Evolutionary conservation across 2,329 filamentous ascomycete genomes (phyloP).

Genomic region (Colletotrichum lini): DNA sequence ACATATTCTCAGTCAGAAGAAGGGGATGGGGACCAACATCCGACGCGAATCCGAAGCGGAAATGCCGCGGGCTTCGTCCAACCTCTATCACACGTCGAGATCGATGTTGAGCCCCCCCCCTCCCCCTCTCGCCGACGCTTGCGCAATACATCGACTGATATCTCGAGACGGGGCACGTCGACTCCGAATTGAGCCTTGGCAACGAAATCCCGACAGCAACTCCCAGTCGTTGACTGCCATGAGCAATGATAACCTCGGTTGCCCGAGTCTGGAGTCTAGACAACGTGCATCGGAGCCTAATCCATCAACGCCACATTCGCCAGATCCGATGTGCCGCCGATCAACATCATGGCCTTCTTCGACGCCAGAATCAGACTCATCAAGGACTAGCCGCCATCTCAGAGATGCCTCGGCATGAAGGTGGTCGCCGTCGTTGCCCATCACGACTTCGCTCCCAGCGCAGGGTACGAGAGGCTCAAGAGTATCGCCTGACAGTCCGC

Average conservation of each 20-base stretch:
- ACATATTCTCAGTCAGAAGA: too few species aligned
- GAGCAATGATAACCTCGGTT: constrained; percentile 15
- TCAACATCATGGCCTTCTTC: constrained; percentile 19
- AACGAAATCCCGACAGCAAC: neutral
- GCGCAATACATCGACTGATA: constrained; percentile 15
- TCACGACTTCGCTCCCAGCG: neutral
- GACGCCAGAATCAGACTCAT: constrained; percentile 15
- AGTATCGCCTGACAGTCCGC: neutral
- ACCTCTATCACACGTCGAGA: constrained; percentile 19
- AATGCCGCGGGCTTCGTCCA: constrained; percentile 19
- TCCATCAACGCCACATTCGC: neutral
- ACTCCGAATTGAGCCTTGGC: neutral
- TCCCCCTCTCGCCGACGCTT: neutral
- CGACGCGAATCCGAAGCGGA: constrained; percentile 11
- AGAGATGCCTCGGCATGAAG: constrained; percentile 17
- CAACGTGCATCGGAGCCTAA: constrained; percentile 12
- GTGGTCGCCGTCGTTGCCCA: constrained; percentile 24
- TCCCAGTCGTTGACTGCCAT: too few species aligned
- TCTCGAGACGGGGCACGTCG: constrained; percentile 16
- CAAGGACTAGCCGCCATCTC: neutral
- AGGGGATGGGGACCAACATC: neutral
- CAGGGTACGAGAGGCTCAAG: constrained; percentile 7
- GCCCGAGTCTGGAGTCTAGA: neutral
- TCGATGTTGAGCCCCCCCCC: neutral
- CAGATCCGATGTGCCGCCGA: neutral